Conservation (phyloP, 805 yeast genomes). For the Starmerella vaccinii region DNA sequence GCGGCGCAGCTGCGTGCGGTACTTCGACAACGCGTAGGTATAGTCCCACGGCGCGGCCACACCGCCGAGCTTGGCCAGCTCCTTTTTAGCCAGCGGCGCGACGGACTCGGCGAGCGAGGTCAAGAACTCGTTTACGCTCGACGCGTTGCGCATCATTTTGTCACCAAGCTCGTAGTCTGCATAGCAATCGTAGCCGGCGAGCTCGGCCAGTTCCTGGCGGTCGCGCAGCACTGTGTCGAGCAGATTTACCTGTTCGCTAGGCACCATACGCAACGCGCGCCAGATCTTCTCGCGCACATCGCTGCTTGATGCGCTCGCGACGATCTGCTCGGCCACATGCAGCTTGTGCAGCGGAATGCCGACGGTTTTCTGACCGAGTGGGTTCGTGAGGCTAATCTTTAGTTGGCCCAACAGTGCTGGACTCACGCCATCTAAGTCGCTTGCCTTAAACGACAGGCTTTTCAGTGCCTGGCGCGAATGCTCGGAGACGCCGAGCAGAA, state of each 20-base stretch:
- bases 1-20: slow-evolving; percentile 28
- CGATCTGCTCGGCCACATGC: slow-evolving; percentile 51
- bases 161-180: slow-evolving; percentile 75
- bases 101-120: slow-evolving; percentile 45
- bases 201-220: slow-evolving; percentile 59
- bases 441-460: slow-evolving; percentile 20
- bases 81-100: slow-evolving; percentile 47
- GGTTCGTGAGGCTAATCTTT: neutral
- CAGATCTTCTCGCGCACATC: slow-evolving; percentile 58
- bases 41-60: slow-evolving; percentile 72
- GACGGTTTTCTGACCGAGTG: neutral
- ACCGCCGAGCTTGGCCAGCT: slow-evolving; percentile 40
- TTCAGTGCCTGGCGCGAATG: neutral
- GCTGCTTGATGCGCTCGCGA: slow-evolving; percentile 49
- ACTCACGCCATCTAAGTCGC: slow-evolving; percentile 30
- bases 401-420: slow-evolving; percentile 27
- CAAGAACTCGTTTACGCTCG: slow-evolving; percentile 62
- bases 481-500: slow-evolving; percentile 39
- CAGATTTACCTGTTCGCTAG: slow-evolving; percentile 48
- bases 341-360: slow-evolving; percentile 12
- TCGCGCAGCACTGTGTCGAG: slow-evolving; percentile 51
- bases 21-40: slow-evolving; percentile 46
- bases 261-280: slow-evolving; percentile 60
- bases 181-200: slow-evolving; percentile 61
- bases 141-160: slow-evolving; percentile 80